Percentiles rank a stretch among this genome's conserved stretches.
Conservation (phyloP, 768 basidiomycete species). For the Lyophyllum semitale region DNA sequence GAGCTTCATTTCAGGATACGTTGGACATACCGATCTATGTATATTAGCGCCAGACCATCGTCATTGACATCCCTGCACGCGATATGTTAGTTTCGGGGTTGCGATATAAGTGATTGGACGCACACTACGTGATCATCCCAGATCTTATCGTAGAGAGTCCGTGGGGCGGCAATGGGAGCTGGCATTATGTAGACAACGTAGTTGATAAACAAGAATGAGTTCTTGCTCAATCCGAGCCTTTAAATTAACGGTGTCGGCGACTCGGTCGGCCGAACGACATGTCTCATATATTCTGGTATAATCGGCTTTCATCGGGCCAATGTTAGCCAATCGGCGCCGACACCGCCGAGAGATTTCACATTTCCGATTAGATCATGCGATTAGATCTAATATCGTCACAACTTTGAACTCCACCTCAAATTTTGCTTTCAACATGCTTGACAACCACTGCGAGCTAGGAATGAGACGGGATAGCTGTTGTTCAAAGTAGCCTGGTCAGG, state of each 20-base stretch:
- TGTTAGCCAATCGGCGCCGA: constrained; percentile 14
- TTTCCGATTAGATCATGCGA: neutral
- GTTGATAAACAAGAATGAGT: neutral
- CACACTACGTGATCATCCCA: constrained; percentile 97
- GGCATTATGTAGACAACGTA: constrained; percentile 33
- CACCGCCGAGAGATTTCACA: constrained; percentile 9
- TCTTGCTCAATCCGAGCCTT: neutral
- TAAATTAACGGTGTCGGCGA: constrained; percentile 11
- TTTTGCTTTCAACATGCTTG: constrained; percentile 12
- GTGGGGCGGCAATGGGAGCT: constrained; percentile 50
- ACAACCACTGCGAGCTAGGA: constrained; percentile 14
- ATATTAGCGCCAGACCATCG: constrained; percentile 78
- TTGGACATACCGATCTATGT: constrained; percentile 72
- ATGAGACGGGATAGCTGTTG: constrained; percentile 12
- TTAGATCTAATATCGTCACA: constrained; percentile 3
- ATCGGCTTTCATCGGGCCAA: constrained; percentile 12
- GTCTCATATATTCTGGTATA: neutral
- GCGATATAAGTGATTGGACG: constrained; percentile 25
- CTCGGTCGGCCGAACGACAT: constrained; percentile 14
- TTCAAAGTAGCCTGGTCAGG: constrained; percentile 10
- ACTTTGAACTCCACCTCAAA: constrained; percentile 9
- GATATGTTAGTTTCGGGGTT: neutral
- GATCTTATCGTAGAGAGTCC: constrained; percentile 97
- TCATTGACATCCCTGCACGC: constrained; percentile 63
- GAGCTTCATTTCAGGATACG: neutral